Evolutionary conservation across 208 protist species (phyloP).

Genomic region (Naegleria gruberi): DNA sequence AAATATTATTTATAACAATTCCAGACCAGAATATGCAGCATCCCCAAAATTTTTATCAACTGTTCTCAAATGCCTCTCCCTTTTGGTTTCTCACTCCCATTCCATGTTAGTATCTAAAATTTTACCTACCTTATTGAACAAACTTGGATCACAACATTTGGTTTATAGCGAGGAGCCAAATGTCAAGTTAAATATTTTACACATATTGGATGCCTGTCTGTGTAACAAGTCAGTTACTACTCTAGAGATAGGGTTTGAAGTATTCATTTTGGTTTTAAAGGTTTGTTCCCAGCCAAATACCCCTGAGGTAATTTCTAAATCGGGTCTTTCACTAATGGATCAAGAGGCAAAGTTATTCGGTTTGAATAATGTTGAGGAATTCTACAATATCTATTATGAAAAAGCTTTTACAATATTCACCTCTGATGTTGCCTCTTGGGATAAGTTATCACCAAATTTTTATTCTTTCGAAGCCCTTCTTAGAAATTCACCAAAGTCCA

Average conservation of each 20-base stretch:
- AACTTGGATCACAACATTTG: neutral
- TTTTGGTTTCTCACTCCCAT: neutral
- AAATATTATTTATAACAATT: neutral
- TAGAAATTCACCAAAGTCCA: neutral
- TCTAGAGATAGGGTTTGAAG: neutral
- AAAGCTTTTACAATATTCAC: neutral
- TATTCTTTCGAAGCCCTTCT: neutral
- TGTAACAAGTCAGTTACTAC: neutral
- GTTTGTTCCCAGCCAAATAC: neutral
- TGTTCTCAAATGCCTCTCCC: neutral
- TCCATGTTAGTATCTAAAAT: neutral
- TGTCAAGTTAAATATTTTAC: neutral
- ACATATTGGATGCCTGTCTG: neutral
- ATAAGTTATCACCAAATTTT: neutral
- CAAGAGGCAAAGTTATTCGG: neutral
- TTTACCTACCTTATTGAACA: neutral
- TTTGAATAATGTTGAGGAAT: neutral
- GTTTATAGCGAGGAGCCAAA: neutral
- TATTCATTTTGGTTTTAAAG: neutral
- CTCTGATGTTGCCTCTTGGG: neutral
- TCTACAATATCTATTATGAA: neutral
- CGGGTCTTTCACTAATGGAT: neutral
- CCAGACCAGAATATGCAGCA: neutral
- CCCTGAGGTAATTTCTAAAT: neutral
- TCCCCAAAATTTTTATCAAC: neutral